Base-by-base conservation (phyloP, 345 rosid species). In the Eucalyptus erythrocorys region DNA sequence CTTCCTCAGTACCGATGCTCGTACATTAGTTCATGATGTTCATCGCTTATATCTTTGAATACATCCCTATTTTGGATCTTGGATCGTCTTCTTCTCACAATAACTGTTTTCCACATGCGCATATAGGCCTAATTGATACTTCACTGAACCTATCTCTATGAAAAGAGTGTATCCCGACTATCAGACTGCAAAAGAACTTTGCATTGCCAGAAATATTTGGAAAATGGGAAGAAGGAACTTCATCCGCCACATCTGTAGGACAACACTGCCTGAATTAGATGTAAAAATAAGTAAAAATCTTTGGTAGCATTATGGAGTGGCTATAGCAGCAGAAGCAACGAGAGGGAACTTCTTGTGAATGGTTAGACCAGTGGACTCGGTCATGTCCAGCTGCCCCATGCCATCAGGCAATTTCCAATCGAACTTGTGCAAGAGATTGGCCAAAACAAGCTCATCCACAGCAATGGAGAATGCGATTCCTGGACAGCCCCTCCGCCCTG, bases 371-470 rank as follows among this genome's bases (percentile, higher is more conserved):
- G 88, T 87, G 12, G 87, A 90, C 89, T 92, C 94, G 26, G 91
- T 90, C 90, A 48, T 88, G 64, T 92, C 93, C 85, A 94, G 80
- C 51, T 94, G 92, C 48, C 89, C 76, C 9, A 89, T 86, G 59
- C 95, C 95, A 45, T 91, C 87, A 50, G 95, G 95, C 15, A 92
- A 43, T 64, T 86, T 90, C 96, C 96, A 94, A 48, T 94, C 95
- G 49, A 94, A 94, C 89, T 90, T 91, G 90, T 93, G 91, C 84
- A 93, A 94, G 22, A 94, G 93, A 85, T 93, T 92, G 81, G 94
- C 91, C 59, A 94, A 90, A 51, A 92, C 95, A 26, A 94, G 91
- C 85, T 94, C 95, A 2, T 94, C 90, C 9, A 80, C 87, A 48
- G 92, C 92, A 34, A 90, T 87, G 48, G 92, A 93, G 85, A 94